These are phyloP conservation scores for Auriscalpium orientale DNA, from an alignment of 768 basidiomycete genomes.

Conservation along the genomic window DNA sequence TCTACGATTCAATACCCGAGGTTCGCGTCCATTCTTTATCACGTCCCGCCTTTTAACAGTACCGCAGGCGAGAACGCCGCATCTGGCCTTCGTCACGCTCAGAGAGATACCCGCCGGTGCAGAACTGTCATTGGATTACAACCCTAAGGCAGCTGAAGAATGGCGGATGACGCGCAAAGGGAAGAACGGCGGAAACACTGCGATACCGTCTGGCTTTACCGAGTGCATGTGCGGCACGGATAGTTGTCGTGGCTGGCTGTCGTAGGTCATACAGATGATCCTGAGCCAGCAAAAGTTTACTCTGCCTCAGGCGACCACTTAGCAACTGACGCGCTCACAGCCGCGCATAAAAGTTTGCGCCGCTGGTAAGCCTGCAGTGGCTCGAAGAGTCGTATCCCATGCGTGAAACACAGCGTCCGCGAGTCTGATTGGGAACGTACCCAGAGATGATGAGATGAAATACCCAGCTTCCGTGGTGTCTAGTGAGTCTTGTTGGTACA, in stretches of 20 bases:
- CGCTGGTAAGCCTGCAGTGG: no score
- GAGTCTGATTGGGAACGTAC: no score
- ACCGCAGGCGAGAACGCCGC: conserved; percentile 48
- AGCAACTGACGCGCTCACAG: no score
- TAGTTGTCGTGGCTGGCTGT: conserved; percentile 33
- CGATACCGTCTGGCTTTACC: conserved; percentile 23
- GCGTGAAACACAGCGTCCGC: no score
- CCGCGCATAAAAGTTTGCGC: no score
- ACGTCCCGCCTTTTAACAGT: background rate
- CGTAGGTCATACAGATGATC: no score
- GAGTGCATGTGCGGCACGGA: conserved; percentile 31
- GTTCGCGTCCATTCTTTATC: conserved; percentile 26
- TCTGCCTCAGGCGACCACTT: no score
- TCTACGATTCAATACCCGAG: conserved; percentile 53
- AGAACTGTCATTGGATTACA: conserved; percentile 62
- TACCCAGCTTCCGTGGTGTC: no score
- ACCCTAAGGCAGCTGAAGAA: conserved; percentile 33
- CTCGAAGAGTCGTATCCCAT: no score
- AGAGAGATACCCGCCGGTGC: conserved; percentile 39
- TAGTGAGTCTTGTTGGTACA: no score
- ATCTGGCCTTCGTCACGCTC: conserved; percentile 50
- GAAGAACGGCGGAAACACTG: conserved; percentile 7
- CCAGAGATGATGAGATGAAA: no score
- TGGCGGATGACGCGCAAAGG: conserved; percentile 7
- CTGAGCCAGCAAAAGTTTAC: no score